Base-by-base conservation (phyloP, 2,329 filamentous ascomycete genomes). In the Dryadomyces sulphureus region DNA sequence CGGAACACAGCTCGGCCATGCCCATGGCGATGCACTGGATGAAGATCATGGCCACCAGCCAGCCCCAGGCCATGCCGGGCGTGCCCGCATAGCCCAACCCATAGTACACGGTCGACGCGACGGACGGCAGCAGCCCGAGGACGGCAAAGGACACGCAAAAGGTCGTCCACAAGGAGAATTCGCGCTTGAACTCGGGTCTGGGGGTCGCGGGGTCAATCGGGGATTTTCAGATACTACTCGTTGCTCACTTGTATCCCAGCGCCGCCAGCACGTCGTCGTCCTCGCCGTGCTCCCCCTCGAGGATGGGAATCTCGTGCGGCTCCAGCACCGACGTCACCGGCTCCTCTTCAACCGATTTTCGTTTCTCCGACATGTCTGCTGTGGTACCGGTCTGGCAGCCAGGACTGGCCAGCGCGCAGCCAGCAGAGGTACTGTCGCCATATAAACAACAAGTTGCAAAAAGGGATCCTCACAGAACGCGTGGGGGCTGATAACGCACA, bases 121-220 rank as follows among this genome's bases (percentile, higher is more conserved):
- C 84, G 50, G 76, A 82, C 0, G 81, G 82, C 43, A 86, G 60
- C 41, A 86, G 59, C 1, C 82, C 82, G 46, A 86, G 64, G 11
- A 86, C 80, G 7, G 82, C 80, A 58, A 86, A 86, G 46, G 73
- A 79, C 36, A 86, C 80, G 53, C 79, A 83, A 57, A 86, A 86
- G 0, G 79, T 82, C 6, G 81, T 83, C 72, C 80, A 86, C 14
- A 84, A 64, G 2, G 72, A 79, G 58, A 87, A 85, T 55, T 86
- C 81, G 55, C 82, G 70, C 62, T 67, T 66, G 57, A 68, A 68
- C 48, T 68, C 66, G 46, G 69, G 67, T 54, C 67, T 53, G 24
- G 17, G 8, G n/a, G n/a, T 12, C 16, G 30, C 20, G 4, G 21
- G 27, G 27, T 32, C 27, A 32, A 14, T 32, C 4, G 3, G 11